Evolutionary conservation across 2,329 filamentous ascomycete species (phyloP), one percentile per base, ranked within the genome.

Genomic region (Ceratocystis huliohia): DNA sequence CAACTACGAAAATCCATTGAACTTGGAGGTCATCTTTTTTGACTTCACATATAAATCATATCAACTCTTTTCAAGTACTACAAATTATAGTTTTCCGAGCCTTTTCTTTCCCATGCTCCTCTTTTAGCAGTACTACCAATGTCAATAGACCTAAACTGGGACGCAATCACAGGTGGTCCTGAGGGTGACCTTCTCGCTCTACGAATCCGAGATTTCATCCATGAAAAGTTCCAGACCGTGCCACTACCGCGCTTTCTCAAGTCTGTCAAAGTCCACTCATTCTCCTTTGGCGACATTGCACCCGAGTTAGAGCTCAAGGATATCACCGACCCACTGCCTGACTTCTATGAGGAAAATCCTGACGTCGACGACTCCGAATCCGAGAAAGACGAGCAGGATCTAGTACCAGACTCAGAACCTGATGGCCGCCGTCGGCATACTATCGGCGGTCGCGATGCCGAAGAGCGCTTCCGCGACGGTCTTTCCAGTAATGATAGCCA

Each of bases 131-230:
- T 48, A 22, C 17, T 53, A 53, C 15, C 65, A 59, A 99, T 99
- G 94, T 97, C 94, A 71, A 93, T 99, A 79, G 92, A 97, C 74
- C 88, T 99, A 75, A 91, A 96, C 77, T 99, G 94, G 94, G 88
- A 94, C 73, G 88, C 88, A 69, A 84, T 97, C 73, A 97, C 93
- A 25, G 87, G 86, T 69, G 94, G 94, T 33, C 85, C 91, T 62
- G 93, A 97, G 76, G 93, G 94, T 66, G 82, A 86, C 70, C 88
- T 85, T 65, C 85, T 96, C 69, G 91, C 93, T 62, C 88, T 91
- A 74, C 84, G 83, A 69, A 96, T 99, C 76, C 89, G 93, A 70
- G 86, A 87, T 72, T 99, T 99, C 77, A 89, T 99, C 72, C 91
- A 99, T 77, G 88, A 91, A 74, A 94, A 92, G 73, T 99, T 99